These are phyloP conservation scores for Nicotiana paniculata DNA, from an alignment of 257 asterid species.

Conservation along the genomic window DNA sequence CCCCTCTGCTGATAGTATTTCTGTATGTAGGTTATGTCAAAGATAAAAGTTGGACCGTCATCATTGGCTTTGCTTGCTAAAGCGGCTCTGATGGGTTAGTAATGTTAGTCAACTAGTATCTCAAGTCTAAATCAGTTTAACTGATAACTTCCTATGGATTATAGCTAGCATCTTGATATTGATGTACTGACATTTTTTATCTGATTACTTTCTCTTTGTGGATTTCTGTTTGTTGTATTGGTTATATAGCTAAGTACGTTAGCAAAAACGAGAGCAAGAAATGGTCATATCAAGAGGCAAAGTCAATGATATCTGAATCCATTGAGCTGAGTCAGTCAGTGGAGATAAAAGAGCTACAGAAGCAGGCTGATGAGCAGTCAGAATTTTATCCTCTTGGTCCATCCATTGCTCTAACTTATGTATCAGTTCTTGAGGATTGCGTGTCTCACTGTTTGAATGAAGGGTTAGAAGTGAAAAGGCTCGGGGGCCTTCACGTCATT, in stretches of 20 bases:
- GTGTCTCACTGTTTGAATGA: slow-evolving; percentile 73
- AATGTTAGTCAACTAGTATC: slow-evolving; percentile 4
- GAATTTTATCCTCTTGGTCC: slow-evolving; percentile 93
- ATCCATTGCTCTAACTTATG: slow-evolving; percentile 80
- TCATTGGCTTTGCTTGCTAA: slow-evolving; percentile 81
- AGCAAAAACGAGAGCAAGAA: slow-evolving; percentile 74
- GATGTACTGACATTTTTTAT: background rate
- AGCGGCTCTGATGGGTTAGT: slow-evolving; percentile 83
- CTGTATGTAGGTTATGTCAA: slow-evolving; percentile 64
- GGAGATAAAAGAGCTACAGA: slow-evolving; percentile 59
- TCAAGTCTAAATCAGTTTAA: background rate
- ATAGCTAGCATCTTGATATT: background rate
- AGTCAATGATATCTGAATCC: slow-evolving; percentile 64
- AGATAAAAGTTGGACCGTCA: slow-evolving; percentile 85
- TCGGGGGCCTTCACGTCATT: slow-evolving; percentile 96
- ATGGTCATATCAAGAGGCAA: slow-evolving; percentile 66
- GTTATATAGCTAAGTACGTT: slow-evolving; percentile 62
- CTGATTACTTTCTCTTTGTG: background rate
- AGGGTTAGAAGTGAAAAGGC: slow-evolving; percentile 87
- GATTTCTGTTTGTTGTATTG: slow-evolving; percentile 7
- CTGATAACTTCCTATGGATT: background rate
- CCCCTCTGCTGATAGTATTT: background rate
- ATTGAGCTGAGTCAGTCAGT: slow-evolving; percentile 75
- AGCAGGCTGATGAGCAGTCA: slow-evolving; percentile 64
- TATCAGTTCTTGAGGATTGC: slow-evolving; percentile 77